Base-by-base conservation (phyloP, 805 yeast species). In the Pichia paraexigua region DNA sequence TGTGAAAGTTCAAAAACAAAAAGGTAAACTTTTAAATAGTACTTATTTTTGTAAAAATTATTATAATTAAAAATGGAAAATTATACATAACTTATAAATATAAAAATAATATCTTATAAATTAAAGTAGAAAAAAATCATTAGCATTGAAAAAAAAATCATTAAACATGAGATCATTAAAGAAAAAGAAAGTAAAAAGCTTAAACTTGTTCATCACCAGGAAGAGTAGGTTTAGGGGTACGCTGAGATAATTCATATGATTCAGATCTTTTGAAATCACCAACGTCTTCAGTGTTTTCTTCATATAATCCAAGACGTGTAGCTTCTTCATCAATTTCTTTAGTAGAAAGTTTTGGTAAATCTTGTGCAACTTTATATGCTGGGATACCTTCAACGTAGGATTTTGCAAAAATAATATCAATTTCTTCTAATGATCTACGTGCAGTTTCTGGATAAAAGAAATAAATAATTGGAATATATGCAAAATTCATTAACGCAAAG, bases 371-470 rank as follows among this genome's bases (percentile, higher is more conserved):
- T 64, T 79, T 73, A 76, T 74, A 83, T 35, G 84, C 79, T 55
- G 73, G 76, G 57, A 74, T 75, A 47, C 75, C 74, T 54, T 85
- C 90, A 45, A 68, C 73, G 52, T 56, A 63, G 9, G 85, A 77
- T 68, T 78, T 79, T 61, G 87, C 86, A 56, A 69, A 80, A 51
- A 85, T 81, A 62, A 82, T 81, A 63, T 85, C 91, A 64, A 85
- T 78, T 62, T 83, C 88, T 66, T 85, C 91, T 67, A 85, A 74
- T 40, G 85, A 74, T 65, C 88, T 77, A 47, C 89, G 88, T 32
- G 85, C 80, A 43, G 90, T 84, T 71, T 85, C 92, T 42, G 91
- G 92, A 66, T 82, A 85, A 67, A 75, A 78, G 70, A 83, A 76
- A 75, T 70, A 82, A 55, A 80, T 80, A 53, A 83, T 68, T 32